These are phyloP conservation scores for Takashimella koratensis DNA, from an alignment of 1,284 basidiomycete genomes.

Conservation along the genomic window DNA sequence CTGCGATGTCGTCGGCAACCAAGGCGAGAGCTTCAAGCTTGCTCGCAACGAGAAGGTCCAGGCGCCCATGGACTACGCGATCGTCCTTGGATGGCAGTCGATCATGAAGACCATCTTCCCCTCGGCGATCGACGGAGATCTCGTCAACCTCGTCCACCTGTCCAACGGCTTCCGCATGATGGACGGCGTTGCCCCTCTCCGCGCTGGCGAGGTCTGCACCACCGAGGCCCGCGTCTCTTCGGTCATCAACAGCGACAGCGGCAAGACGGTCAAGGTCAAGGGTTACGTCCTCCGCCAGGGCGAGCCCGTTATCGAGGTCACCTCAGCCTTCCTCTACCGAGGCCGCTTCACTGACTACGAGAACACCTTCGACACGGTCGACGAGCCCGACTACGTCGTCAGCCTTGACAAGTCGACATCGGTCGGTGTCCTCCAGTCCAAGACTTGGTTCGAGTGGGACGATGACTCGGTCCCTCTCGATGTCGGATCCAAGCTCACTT, in stretches of 20 bases:
- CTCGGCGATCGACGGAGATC: slow-evolving; percentile 79
- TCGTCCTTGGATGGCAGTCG: slow-evolving; percentile 96
- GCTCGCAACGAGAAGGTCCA: slow-evolving; percentile 65
- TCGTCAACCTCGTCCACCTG: slow-evolving; percentile 92
- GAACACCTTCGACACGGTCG: slow-evolving; percentile 90
- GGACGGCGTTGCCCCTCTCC: slow-evolving; percentile 68
- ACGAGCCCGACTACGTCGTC: slow-evolving; percentile 84
- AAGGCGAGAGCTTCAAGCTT: slow-evolving; percentile 83
- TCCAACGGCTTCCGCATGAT: slow-evolving; percentile 93
- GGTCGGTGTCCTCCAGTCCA: slow-evolving; percentile 86
- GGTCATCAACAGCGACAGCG: slow-evolving; percentile 84
- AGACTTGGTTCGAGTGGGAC: slow-evolving; percentile 98
- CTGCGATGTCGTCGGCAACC: slow-evolving; percentile 90
- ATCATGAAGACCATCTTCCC: slow-evolving; percentile 98
- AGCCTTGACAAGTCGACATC: slow-evolving; percentile 70
- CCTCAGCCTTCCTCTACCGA: slow-evolving; percentile 94
- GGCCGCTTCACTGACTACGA: slow-evolving; percentile 88
- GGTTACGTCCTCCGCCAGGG: slow-evolving; percentile 73
- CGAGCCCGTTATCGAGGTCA: slow-evolving; percentile 83
- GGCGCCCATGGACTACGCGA: slow-evolving; percentile 98
- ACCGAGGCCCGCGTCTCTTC: slow-evolving; percentile 85
- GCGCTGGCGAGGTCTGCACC: slow-evolving; percentile 84
- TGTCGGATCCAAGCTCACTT: slow-evolving; percentile 78
- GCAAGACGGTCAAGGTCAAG: slow-evolving; percentile 90
- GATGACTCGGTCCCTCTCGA: slow-evolving; percentile 73